Evolutionary conservation across 129 eudicot species (phyloP).

Genomic region (Kitagawia praeruptora): DNA sequence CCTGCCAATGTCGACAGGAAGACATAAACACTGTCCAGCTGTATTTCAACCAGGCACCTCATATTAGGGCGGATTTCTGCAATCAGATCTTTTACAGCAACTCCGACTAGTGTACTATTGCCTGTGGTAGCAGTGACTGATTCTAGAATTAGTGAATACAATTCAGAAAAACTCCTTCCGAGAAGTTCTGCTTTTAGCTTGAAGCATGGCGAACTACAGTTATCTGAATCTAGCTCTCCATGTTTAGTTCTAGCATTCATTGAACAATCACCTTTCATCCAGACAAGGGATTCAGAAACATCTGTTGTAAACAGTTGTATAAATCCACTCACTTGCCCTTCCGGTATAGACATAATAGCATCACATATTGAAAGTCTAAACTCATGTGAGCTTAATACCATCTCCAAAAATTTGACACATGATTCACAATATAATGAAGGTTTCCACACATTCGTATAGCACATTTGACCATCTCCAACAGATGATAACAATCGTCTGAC

Average conservation of each 20-base stretch:
- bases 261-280: constrained; percentile 43
- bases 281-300: constrained; percentile 56
- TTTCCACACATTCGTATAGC: constrained; percentile 17
- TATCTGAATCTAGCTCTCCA: constrained; percentile 17
- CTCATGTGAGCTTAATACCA: constrained; percentile 53
- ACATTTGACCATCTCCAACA: constrained; percentile 27
- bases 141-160: constrained; percentile 55
- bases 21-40: constrained; percentile 21
- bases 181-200: constrained; percentile 50
- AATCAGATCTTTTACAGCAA: constrained; percentile 44
- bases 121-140: constrained; percentile 65
- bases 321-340: constrained; percentile 72
- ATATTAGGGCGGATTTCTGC: constrained; percentile 45
- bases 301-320: constrained; percentile 47
- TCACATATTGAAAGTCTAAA: constrained; percentile 56
- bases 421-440: constrained; percentile 27
- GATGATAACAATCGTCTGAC: constrained; percentile 39
- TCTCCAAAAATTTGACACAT: constrained; percentile 46
- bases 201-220: constrained; percentile 16
- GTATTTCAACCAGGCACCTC: constrained; percentile 33
- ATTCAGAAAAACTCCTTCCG: constrained; percentile 56
- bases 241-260: constrained; percentile 6
- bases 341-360: constrained; percentile 75
- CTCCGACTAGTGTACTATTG: constrained; percentile 60
- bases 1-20: constrained; percentile 36